Evolutionary conservation across 768 basidiomycete genomes (phyloP).

Genomic region (Kwoniella heveanensis): DNA sequence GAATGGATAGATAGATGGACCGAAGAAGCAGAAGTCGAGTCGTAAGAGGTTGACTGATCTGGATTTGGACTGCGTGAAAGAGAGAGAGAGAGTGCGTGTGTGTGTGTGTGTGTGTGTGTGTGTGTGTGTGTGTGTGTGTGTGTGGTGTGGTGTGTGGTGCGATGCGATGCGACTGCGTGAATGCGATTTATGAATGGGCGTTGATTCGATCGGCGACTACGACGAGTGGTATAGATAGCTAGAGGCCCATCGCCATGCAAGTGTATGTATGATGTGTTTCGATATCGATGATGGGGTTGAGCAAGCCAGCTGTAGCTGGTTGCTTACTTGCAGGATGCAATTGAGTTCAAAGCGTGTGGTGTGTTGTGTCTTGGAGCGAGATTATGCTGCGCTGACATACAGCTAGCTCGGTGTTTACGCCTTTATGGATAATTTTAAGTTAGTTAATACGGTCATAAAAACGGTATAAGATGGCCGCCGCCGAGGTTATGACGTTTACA

Average conservation of each 20-base stretch:
- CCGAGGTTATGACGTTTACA: conserved; percentile 1
- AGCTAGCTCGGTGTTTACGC: neutral
- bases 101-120: too few species aligned
- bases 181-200: too few species aligned
- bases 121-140: too few species aligned
- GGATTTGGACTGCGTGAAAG: neutral
- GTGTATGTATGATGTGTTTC: too few species aligned
- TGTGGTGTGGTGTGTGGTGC: neutral
- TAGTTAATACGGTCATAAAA: neutral
- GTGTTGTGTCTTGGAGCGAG: neutral
- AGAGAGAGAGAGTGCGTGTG: too few species aligned
- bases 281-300: too few species aligned
- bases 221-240: too few species aligned
- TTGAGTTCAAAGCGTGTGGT: neutral
- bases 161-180: too few species aligned
- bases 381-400: neutral
- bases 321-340: neutral
- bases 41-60: neutral
- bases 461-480: neutral
- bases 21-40: too few species aligned
- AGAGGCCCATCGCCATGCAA: neutral
- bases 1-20: too few species aligned
- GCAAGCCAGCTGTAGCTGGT: too few species aligned
- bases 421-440: neutral
- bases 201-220: too few species aligned